phyloP scores from a whole-genome alignment of 2,329 filamentous ascomycete species.

The Claviceps paspali region DNA sequence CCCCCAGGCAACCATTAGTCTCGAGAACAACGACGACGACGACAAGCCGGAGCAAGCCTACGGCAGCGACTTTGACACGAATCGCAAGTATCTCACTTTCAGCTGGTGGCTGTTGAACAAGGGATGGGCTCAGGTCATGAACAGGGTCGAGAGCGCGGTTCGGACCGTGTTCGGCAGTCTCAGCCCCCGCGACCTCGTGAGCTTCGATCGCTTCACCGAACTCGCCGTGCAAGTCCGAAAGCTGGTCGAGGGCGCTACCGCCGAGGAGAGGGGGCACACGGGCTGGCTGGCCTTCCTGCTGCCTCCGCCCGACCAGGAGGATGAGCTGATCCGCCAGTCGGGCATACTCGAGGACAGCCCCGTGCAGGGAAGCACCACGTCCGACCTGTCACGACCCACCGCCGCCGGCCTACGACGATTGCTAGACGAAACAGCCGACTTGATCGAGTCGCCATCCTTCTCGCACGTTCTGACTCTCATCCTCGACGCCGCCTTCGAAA shows the following conservation, averaged over 20 bases:
- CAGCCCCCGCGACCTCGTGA: slow-evolving; percentile 78
- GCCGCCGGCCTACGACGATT: slow-evolving; percentile 57
- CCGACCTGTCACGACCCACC: slow-evolving; percentile 34
- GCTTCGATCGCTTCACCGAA: slow-evolving; percentile 63
- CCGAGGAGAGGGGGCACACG: slow-evolving; percentile 24
- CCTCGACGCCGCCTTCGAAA: slow-evolving; percentile 75
- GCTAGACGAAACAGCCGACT: slow-evolving; percentile 87
- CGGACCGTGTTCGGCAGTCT: slow-evolving; percentile 78
- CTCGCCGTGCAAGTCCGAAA: slow-evolving; percentile 72
- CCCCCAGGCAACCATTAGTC: slow-evolving; percentile 60
- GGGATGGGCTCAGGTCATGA: slow-evolving; percentile 72
- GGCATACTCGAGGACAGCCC: slow-evolving; percentile 49
- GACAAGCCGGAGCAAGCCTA: slow-evolving; percentile 59
- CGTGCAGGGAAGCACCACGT: slow-evolving; percentile 16
- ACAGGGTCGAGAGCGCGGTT: slow-evolving; percentile 71
- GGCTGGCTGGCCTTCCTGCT: slow-evolving; percentile 78
- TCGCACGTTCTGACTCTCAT: slow-evolving; percentile 71
- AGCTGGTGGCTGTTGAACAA: slow-evolving; percentile 95
- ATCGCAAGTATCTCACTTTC: slow-evolving; percentile 86
- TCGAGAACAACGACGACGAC: slow-evolving; percentile 90
- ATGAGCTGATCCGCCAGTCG: slow-evolving; percentile 70
- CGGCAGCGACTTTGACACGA: slow-evolving; percentile 90
- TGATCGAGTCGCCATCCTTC: slow-evolving; percentile 89
- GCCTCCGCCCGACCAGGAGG: slow-evolving; percentile 63
- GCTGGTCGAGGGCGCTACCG: slow-evolving; percentile 55